These are phyloP conservation scores for Pleurotus sapidus DNA, from an alignment of 768 basidiomycete species.

Conservation along the genomic window DNA sequence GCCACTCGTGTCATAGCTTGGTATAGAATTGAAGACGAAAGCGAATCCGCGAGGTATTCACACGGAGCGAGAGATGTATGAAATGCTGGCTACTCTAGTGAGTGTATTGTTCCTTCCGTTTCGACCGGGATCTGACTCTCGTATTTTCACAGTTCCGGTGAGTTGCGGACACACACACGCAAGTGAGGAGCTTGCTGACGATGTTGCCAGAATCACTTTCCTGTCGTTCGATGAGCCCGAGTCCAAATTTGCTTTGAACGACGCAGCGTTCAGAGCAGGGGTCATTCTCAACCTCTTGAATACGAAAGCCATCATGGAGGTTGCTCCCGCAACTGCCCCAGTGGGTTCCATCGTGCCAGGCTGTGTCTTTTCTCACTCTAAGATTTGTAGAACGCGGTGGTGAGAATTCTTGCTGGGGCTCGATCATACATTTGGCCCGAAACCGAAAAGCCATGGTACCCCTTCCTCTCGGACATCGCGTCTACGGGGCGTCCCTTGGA, in stretches of 20 bases:
- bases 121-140: background rate
- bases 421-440: slow-evolving; percentile 21
- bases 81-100: slow-evolving; percentile 36
- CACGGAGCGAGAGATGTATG: slow-evolving; percentile 46
- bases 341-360: slow-evolving; percentile 15
- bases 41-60: slow-evolving; percentile 38
- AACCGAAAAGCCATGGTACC: slow-evolving; percentile 30
- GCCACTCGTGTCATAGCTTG: slow-evolving; percentile 25
- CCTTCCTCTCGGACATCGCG: slow-evolving; percentile 35
- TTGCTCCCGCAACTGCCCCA: slow-evolving; percentile 20
- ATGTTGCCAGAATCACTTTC: slow-evolving; percentile 17
- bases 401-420: background rate
- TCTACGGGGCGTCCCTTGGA: slow-evolving; percentile 33
- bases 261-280: slow-evolving; percentile 24
- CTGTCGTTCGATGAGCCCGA: slow-evolving; percentile 29
- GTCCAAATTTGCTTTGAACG: slow-evolving; percentile 26
- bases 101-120: slow-evolving; percentile 7
- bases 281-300: slow-evolving; percentile 27
- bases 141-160: slow-evolving; percentile 12
- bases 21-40: slow-evolving; percentile 44
- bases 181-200: background rate
- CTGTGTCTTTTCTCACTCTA: background rate
- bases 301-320: slow-evolving; percentile 25
- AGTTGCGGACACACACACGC: background rate
- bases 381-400: background rate